Evolutionary conservation across 352 stramenopile genomes (phyloP).

Genomic region (Plasmopara muralis): DNA sequence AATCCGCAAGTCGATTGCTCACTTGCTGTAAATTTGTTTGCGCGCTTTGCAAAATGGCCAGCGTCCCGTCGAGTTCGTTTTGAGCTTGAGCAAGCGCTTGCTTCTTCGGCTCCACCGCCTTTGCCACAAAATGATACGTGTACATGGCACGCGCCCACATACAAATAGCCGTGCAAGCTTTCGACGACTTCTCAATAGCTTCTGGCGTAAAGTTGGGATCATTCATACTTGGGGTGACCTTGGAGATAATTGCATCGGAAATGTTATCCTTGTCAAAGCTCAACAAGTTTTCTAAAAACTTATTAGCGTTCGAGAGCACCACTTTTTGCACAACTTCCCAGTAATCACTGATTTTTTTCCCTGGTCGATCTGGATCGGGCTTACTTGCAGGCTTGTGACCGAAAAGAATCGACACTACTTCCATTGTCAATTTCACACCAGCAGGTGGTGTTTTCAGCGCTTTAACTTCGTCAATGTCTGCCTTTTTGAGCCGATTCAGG

Average conservation of each 20-base stretch:
- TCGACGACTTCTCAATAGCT: conserved; percentile 89
- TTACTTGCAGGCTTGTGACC: conserved; percentile 87
- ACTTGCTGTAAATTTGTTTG: conserved; percentile 82
- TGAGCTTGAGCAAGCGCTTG: conserved; percentile 80
- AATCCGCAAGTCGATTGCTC: conserved; percentile 71
- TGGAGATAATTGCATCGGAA: conserved; percentile 79
- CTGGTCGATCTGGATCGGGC: conserved; percentile 75
- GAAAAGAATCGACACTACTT: conserved; percentile 89
- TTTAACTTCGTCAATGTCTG: conserved; percentile 91
- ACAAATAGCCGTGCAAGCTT: conserved; percentile 88
- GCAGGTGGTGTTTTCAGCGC: conserved; percentile 85
- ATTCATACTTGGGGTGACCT: conserved; percentile 80
- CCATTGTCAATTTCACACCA: conserved; percentile 90
- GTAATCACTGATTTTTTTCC: conserved; percentile 90
- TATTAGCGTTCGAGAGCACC: conserved; percentile 89
- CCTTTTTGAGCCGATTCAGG: conserved; percentile 87
- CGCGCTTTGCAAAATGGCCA: conserved; percentile 72
- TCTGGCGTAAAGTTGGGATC: conserved; percentile 88
- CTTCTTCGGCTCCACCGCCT: conserved; percentile 90
- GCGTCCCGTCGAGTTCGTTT: conserved; percentile 79
- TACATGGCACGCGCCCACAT: conserved; percentile 93
- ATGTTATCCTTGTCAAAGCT: conserved; percentile 94
- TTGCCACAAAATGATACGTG: conserved; percentile 89
- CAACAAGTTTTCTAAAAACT: conserved; percentile 86
- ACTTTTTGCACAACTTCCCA: conserved; percentile 87